Percentiles rank a stretch among this genome's conserved stretches.
Evolutionary conservation across 495 filamentous ascomycete genomes (phyloP).

Genomic region (Penicillium paradoxum): DNA sequence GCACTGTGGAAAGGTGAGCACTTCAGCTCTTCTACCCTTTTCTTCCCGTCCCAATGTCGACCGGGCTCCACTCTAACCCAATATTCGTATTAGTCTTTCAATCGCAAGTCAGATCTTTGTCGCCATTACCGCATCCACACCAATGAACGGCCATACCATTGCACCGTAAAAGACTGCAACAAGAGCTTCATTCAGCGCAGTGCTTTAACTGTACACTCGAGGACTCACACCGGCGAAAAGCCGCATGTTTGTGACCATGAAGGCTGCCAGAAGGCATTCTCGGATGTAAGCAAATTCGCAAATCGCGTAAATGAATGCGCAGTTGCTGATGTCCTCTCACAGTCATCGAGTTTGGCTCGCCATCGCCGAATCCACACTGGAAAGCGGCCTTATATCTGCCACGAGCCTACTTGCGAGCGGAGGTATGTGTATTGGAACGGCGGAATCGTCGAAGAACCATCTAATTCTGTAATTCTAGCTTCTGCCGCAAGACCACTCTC

Average conservation of each 20-base stretch:
- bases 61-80: neutral
- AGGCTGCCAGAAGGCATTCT: conserved; percentile 81
- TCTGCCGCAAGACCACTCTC: conserved; percentile 84
- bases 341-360: conserved; percentile 85
- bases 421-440: conserved; percentile 51
- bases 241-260: conserved; percentile 76
- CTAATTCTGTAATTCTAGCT: conserved; percentile 45
- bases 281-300: conserved; percentile 60
- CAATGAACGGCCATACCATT: conserved; percentile 79
- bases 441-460: neutral
- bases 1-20: conserved; percentile 42
- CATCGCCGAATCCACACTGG: conserved; percentile 86
- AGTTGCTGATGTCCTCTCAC: neutral
- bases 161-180: conserved; percentile 62
- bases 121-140: conserved; percentile 88
- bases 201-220: conserved; percentile 78
- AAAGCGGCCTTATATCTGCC: conserved; percentile 78
- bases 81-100: conserved; percentile 63
- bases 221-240: conserved; percentile 87
- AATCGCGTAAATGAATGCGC: neutral
- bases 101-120: conserved; percentile 87
- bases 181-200: conserved; percentile 91
- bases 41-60: too few relatives aligned
- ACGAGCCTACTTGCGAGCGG: conserved; percentile 70
- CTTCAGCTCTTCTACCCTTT: neutral